Percentiles rank a stretch among this genome's conserved stretches.
Evolutionary conservation across 2,329 filamentous ascomycete genomes (phyloP).

Genomic region (Pyrenochaeta sp.): DNA sequence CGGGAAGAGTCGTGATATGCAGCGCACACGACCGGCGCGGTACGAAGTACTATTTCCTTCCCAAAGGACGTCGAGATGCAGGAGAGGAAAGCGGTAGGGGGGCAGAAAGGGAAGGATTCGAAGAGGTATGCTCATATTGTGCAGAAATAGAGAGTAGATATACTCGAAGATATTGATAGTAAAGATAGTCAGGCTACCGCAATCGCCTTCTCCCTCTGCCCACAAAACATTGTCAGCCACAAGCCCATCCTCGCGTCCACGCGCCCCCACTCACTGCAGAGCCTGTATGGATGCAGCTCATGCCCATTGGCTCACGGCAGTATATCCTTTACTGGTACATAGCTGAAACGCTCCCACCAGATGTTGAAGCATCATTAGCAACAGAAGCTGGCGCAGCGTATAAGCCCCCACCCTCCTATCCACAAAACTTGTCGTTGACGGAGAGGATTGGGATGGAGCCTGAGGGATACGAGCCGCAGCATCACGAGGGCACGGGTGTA

Average conservation of each 20-base stretch:
- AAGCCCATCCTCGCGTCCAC: constrained; percentile 41
- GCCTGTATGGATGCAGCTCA: constrained; percentile 57
- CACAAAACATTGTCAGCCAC: constrained; percentile 54
- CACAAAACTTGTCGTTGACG: constrained; percentile 44
- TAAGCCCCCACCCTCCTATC: constrained; percentile 50
- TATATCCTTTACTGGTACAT: constrained; percentile 60
- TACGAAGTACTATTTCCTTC: constrained; percentile 56
- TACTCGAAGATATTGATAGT: constrained; percentile 2
- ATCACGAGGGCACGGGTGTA: constrained; percentile 59
- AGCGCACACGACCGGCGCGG: constrained; percentile 49
- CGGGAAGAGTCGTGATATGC: constrained; percentile 58
- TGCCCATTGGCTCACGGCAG: constrained; percentile 50
- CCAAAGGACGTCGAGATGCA: constrained; percentile 59
- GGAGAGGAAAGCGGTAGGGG: constrained; percentile 54
- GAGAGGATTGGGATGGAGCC: constrained; percentile 52
- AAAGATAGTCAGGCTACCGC: constrained; percentile 54
- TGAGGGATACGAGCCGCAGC: constrained; percentile 54
- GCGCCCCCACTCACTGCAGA: constrained; percentile 49
- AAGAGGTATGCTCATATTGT: constrained; percentile 51
- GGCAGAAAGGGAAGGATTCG: constrained; percentile 60
- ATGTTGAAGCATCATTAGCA: constrained; percentile 37
- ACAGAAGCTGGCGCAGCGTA: constrained; percentile 40
- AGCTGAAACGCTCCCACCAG: constrained; percentile 56
- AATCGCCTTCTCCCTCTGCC: constrained; percentile 60
- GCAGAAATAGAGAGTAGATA: not conserved